Base-by-base conservation (phyloP, 2,329 filamentous ascomycete genomes). In the Diaporthe citri region DNA sequence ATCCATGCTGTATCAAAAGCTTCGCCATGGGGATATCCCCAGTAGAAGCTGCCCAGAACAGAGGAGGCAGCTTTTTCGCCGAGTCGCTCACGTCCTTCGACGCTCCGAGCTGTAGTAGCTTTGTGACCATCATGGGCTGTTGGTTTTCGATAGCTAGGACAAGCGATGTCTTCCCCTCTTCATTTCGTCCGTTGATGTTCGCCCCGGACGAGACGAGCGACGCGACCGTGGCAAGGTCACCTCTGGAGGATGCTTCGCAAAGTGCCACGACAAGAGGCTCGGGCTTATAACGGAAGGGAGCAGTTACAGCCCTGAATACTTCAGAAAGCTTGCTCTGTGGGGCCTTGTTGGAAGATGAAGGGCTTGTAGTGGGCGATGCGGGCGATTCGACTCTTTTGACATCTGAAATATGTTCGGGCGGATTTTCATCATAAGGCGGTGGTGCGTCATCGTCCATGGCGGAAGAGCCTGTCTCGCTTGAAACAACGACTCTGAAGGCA, bases 31-130 rank as follows among this genome's bases (percentile, higher is more conserved):
- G 15, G n/a, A 78, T 52, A 39, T 75, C 73, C 5, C 77, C 77
- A 13, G 62, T 74, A 15, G 74, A 70, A 4, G 78, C 76, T 15
- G 80, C 77, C 62, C 78, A 78, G 71, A 79, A 80, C 7, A 81
- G 74, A 15, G 79, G 77, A 6, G 79, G 77, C 7, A 79, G 78
- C 20, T 77, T 79, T 2, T 75, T 75, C 22, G 78, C 78, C 10
- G 75, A 77, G 60, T 79, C 76, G 15, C 74, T 76, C 39, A 77
- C 56, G 9, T 75, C 67, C 22, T 75, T 75, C 46, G 81, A 81
- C 1, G 81, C 83, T 1, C 83, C 84, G 0, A 80, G 76, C 0
- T 79, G 76, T 22, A 86, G 66, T 0, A 86, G 81, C 20, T 83
- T 79, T 75, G 46, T 41, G 4, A 67, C 46, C 13, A 67, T 34